phyloP scores from a whole-genome alignment of 768 basidiomycete species.

The Boletus barrowsii region DNA sequence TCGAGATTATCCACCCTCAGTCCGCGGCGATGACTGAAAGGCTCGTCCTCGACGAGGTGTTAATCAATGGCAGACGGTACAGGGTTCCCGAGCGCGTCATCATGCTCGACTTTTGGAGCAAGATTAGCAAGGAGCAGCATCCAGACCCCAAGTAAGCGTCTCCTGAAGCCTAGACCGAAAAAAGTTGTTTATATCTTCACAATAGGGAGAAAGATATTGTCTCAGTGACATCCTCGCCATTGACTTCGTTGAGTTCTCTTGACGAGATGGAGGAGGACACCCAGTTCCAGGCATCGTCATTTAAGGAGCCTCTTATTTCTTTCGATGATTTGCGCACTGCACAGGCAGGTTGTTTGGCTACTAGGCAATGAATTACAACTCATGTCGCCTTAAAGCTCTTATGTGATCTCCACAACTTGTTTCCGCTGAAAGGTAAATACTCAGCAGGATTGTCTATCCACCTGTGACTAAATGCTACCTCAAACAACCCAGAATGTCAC shows the following conservation, averaged over 20 bases:
- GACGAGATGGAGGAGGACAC: slow-evolving; percentile 50
- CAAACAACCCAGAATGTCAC: not conserved
- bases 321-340: slow-evolving; percentile 57
- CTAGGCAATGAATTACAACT: slow-evolving; percentile 8
- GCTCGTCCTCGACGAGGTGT: slow-evolving; percentile 72
- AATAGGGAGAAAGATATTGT: slow-evolving; percentile 27
- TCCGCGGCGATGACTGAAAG: slow-evolving; percentile 43
- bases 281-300: slow-evolving; percentile 23
- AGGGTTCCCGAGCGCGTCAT: slow-evolving; percentile 91
- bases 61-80: slow-evolving; percentile 87
- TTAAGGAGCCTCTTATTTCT: slow-evolving; percentile 28
- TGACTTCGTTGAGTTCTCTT: slow-evolving; percentile 71
- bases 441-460: not conserved
- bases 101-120: slow-evolving; percentile 94
- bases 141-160: slow-evolving; percentile 40
- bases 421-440: slow-evolving; percentile 14
- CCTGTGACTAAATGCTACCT: not conserved
- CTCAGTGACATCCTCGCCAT: slow-evolving; percentile 64
- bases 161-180: not conserved
- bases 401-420: slow-evolving; percentile 34
- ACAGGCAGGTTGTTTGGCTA: slow-evolving; percentile 40
- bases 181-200: not conserved
- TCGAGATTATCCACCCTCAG: slow-evolving; percentile 78
- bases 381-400: slow-evolving; percentile 33
- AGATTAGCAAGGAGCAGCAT: slow-evolving; percentile 50